These are phyloP conservation scores for Trichophyton schoenleinii DNA, from an alignment of 2,329 filamentous ascomycete species.

Conservation along the genomic window DNA sequence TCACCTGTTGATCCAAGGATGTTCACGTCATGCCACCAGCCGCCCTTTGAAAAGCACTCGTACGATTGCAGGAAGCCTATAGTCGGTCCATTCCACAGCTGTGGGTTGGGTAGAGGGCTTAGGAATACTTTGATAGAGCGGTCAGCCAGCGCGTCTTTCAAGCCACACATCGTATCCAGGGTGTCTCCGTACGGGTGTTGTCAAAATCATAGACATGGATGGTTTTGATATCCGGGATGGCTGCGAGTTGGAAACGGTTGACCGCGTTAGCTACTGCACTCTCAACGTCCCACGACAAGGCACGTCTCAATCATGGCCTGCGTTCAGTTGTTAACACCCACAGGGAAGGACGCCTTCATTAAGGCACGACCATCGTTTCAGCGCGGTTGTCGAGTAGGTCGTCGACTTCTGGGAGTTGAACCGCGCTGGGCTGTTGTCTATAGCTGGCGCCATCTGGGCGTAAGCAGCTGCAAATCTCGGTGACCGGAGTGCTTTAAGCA, in stretches of 20 bases:
- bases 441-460: slow-evolving; percentile 4
- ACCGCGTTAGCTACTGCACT: neutral
- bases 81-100: slow-evolving; percentile 70
- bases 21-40: slow-evolving; percentile 92
- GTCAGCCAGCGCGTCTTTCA: neutral
- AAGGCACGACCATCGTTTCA: slow-evolving; percentile 74
- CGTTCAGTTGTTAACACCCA: slow-evolving; percentile 24
- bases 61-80: slow-evolving; percentile 64
- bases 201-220: slow-evolving; percentile 97
- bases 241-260: slow-evolving; percentile 22
- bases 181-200: slow-evolving; percentile 61
- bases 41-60: slow-evolving; percentile 66
- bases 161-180: slow-evolving; percentile 7
- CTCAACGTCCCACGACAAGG: neutral
- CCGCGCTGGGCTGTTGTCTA: slow-evolving; percentile 18
- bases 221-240: slow-evolving; percentile 56
- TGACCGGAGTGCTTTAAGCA: neutral
- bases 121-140: slow-evolving; percentile 57
- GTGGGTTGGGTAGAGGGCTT: slow-evolving; percentile 76
- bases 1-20: slow-evolving; percentile 79
- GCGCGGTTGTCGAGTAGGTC: slow-evolving; percentile 53
- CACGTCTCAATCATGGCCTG: neutral
- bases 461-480: neutral
- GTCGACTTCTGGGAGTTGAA: slow-evolving; percentile 16
- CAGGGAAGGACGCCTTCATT: slow-evolving; percentile 51